Percentiles rank a stretch among this genome's conserved stretches.
Conservation (phyloP, 495 filamentous ascomycete genomes). For the Daldinia loculata region DNA sequence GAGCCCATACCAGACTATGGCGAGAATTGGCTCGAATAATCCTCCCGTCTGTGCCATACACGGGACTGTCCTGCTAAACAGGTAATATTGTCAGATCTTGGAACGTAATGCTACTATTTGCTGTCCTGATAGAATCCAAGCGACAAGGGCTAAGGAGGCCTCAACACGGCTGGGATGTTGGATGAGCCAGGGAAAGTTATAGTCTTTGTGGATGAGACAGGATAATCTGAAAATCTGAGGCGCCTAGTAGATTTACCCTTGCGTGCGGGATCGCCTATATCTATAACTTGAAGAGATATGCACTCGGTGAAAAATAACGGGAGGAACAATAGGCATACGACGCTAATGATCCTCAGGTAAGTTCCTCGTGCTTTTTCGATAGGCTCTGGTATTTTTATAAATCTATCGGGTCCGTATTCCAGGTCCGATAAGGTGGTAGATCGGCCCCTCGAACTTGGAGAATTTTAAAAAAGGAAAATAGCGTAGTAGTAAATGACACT, state of each 20-base stretch:
- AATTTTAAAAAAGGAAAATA: not conserved
- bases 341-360: conserved; percentile 11
- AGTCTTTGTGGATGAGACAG: conserved; percentile 17
- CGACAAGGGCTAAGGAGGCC: not conserved
- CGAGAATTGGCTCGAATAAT: conserved; percentile 14
- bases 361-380: not conserved
- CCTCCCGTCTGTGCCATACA: conserved; percentile 13
- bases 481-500: not conserved
- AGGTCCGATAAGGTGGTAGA: not conserved
- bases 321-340: conserved; percentile 35
- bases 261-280: conserved; percentile 3
- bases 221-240: conserved; percentile 5
- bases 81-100: conserved; percentile 4
- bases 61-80: not conserved
- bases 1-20: conserved; percentile 1
- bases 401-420: conserved; percentile 28
- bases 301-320: conserved; percentile 16
- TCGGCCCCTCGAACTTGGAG: not conserved
- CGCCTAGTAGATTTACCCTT: conserved; percentile 5
- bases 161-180: not conserved
- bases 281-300: conserved; percentile 1
- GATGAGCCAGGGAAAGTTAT: not conserved
- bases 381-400: not conserved
- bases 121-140: not conserved
- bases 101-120: not conserved